These are phyloP conservation scores for Tetrastigma voinierianum DNA, from an alignment of 164 flowering plant genomes.

Conservation along the genomic window DNA sequence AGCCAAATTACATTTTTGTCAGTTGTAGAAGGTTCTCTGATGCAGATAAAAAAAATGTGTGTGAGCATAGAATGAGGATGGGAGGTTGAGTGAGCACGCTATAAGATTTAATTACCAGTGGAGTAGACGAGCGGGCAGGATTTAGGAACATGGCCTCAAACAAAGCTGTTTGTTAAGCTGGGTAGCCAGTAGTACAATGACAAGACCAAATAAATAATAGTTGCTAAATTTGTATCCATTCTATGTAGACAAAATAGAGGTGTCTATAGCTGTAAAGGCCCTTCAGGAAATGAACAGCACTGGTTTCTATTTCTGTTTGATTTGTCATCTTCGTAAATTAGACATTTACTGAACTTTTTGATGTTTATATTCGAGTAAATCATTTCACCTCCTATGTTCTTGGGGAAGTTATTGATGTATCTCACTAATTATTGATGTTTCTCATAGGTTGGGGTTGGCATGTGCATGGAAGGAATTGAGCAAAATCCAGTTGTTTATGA, in stretches of 20 bases:
- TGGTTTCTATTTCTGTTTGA: background rate
- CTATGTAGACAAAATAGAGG: too few relatives aligned
- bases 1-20: too few relatives aligned
- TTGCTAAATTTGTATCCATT: background rate
- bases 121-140: background rate
- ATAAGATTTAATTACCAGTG: too few relatives aligned
- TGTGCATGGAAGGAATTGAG: constrained; percentile 99
- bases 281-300: background rate
- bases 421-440: background rate
- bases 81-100: too few relatives aligned
- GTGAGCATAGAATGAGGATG: too few relatives aligned
- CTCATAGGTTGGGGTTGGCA: constrained; percentile 91
- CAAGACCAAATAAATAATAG: background rate
- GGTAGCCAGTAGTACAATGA: background rate
- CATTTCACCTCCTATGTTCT: too few relatives aligned
- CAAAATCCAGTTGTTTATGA: constrained; percentile 95
- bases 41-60: too few relatives aligned
- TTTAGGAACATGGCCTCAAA: background rate
- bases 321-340: background rate
- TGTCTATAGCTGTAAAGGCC: background rate
- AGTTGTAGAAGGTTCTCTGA: too few relatives aligned
- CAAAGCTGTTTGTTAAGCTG: background rate
- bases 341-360: too few relatives aligned
- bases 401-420: too few relatives aligned
- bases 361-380: too few relatives aligned